Conservation (phyloP, 2,329 filamentous ascomycete species). For the Trichoderma asperellum region DNA sequence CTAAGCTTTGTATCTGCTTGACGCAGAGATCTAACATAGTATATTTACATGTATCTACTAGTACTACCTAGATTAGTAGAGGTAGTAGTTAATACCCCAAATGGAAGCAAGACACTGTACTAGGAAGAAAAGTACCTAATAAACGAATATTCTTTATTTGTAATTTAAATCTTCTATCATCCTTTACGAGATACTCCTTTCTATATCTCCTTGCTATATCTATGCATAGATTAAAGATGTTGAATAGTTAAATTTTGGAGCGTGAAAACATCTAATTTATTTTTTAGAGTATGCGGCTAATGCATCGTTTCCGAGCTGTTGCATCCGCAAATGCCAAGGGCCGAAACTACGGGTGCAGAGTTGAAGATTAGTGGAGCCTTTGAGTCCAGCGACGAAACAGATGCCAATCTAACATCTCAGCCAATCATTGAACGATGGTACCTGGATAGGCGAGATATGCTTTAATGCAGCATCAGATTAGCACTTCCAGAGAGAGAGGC, state of each 20-base stretch:
- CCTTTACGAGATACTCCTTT: too few relatives aligned
- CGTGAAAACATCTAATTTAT: background rate
- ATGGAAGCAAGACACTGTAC: background rate
- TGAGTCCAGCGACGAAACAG: background rate
- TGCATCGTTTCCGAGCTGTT: background rate
- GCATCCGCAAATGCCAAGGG: background rate
- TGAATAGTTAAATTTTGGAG: background rate
- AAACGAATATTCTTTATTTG: background rate
- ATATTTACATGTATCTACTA: background rate
- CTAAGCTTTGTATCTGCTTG: background rate
- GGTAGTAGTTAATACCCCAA: background rate
- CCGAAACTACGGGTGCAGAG: background rate
- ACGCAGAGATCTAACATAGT: background rate
- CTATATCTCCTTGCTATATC: too few relatives aligned
- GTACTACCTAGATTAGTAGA: background rate
- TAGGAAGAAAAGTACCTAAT: background rate
- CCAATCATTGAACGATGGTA: conserved; percentile 7
- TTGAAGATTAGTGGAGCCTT: conserved; percentile 19
- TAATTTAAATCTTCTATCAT: background rate
- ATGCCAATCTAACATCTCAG: background rate
- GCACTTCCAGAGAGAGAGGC: background rate
- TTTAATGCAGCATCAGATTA: background rate
- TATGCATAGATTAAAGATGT: too few relatives aligned
- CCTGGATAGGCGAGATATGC: background rate
- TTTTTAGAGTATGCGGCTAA: conserved; percentile 4